phyloP scores from a whole-genome alignment of 2,329 filamentous ascomycete species.

The Colletotrichum sp. region DNA sequence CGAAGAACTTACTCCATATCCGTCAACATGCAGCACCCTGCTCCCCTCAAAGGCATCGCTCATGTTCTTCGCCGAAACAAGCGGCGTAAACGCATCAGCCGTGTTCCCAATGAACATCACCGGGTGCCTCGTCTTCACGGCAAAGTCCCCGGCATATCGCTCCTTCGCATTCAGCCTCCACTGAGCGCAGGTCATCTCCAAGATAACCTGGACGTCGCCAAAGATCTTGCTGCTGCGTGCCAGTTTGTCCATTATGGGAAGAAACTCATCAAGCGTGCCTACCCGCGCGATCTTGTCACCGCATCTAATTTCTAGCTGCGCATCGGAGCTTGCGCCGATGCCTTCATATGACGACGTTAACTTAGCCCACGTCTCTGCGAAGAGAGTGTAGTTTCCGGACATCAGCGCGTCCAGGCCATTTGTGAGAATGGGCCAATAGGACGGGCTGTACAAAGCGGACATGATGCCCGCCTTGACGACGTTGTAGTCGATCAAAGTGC shows the following conservation, averaged over 20 bases:
- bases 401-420: conserved; percentile 10
- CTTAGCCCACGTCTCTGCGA: background rate
- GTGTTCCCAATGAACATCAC: conserved; percentile 44
- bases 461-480: conserved; percentile 13
- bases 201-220: conserved; percentile 22
- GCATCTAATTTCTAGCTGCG: conserved; percentile 36
- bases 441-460: conserved; percentile 8
- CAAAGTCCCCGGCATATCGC: conserved; percentile 36
- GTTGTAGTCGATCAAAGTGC: conserved; percentile 28
- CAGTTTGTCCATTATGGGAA: conserved; percentile 27
- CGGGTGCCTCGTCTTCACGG: conserved; percentile 34
- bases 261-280: conserved; percentile 30
- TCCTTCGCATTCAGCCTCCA: conserved; percentile 44
- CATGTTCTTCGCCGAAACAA: conserved; percentile 40
- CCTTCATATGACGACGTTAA: background rate
- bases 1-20: conserved; percentile 36
- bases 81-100: conserved; percentile 41
- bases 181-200: conserved; percentile 35
- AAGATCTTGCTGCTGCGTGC: conserved; percentile 30
- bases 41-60: conserved; percentile 41
- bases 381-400: background rate
- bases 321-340: background rate
- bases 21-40: conserved; percentile 38
- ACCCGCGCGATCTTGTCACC: conserved; percentile 33
- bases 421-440: background rate